phyloP scores from a whole-genome alignment of 148 eudicot genomes.

The Rhododendron williamsianum region DNA sequence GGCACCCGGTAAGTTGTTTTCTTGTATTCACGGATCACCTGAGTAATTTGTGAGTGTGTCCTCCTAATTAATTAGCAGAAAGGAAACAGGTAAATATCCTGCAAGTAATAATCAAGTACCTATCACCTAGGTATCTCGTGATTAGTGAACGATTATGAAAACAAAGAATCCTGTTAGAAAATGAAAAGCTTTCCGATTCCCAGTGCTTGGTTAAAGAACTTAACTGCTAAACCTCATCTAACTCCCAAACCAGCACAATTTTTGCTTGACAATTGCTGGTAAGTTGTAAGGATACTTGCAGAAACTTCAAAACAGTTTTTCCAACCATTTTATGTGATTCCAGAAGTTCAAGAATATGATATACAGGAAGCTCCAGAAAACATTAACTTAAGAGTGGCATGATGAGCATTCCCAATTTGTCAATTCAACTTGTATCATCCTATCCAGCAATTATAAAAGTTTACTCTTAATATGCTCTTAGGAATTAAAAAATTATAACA shows the following conservation, averaged over 20 bases:
- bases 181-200: not conserved
- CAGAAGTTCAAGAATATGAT: not conserved
- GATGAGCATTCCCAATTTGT: not conserved
- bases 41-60: constrained; percentile 86
- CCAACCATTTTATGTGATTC: not conserved
- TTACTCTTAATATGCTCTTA: not conserved
- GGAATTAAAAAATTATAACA: not conserved
- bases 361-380: not conserved
- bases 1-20: constrained; percentile 89
- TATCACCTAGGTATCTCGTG: not conserved
- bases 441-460: not conserved
- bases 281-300: too few relatives aligned
- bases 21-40: constrained; percentile 85
- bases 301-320: not conserved
- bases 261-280: not conserved
- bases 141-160: not conserved
- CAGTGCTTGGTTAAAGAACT: not conserved
- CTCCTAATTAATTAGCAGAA: constrained; percentile 47
- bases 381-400: not conserved
- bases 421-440: not conserved
- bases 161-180: not conserved
- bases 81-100: constrained; percentile 1
- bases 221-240: not conserved
- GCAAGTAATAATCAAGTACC: not conserved
- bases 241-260: not conserved